Evolutionary conservation across 2,329 filamentous ascomycete species (phyloP).

Genomic region (Fusarium domesticum): DNA sequence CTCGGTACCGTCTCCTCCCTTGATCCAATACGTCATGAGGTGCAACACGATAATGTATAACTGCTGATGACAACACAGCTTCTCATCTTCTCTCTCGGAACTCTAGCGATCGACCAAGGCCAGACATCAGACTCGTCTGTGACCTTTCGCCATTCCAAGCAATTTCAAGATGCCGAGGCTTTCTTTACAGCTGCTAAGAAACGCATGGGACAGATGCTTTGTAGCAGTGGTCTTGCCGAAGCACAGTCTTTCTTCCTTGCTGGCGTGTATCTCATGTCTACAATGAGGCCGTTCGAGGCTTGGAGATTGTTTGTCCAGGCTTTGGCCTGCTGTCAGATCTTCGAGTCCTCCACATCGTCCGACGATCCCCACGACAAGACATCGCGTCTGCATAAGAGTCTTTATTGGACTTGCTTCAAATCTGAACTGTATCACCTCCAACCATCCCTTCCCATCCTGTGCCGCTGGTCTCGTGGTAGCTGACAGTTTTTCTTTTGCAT

Average conservation of each 20-base stretch:
- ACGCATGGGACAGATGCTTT: conserved; percentile 11
- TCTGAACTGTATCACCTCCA: conserved; percentile 8
- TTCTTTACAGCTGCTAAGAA: conserved; percentile 7
- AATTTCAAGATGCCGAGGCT: conserved; percentile 1
- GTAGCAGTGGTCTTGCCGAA: conserved; percentile 4
- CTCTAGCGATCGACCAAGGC: neutral
- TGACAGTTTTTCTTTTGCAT: neutral
- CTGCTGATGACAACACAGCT: neutral
- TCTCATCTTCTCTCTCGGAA: conserved; percentile 2
- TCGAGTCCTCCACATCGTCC: neutral
- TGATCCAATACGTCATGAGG: neutral
- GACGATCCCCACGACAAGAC: neutral
- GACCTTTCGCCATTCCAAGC: neutral
- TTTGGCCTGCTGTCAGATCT: conserved; percentile 9
- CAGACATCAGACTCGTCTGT: neutral
- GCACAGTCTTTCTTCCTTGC: conserved; percentile 16
- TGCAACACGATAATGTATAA: too few species aligned
- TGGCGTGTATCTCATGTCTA: conserved; percentile 17
- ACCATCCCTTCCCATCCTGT: neutral
- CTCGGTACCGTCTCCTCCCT: neutral
- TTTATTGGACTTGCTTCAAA: conserved; percentile 6
- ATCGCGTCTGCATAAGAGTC: neutral
- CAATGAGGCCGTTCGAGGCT: conserved; percentile 10
- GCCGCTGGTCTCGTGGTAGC: too few species aligned
- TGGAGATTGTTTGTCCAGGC: conserved; percentile 20